Conservation (phyloP, 2,329 filamentous ascomycete species). For the Macrophomina pseudophaseolina region DNA sequence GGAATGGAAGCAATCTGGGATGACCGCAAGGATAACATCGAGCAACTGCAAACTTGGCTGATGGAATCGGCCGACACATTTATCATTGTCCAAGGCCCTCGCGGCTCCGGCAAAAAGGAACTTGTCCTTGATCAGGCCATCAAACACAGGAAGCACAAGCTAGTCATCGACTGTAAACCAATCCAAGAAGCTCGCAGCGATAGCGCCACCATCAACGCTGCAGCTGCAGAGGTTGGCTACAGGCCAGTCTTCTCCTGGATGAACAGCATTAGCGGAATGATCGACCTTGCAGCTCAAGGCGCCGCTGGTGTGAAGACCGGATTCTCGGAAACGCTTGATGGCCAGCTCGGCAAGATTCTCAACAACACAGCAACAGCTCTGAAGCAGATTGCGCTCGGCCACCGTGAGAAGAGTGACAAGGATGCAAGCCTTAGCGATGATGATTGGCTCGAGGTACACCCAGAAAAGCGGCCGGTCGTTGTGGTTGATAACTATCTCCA, state of each 20-base stretch:
- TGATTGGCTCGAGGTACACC: constrained; percentile 87
- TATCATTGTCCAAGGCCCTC: constrained; percentile 89
- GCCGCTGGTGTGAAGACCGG: constrained; percentile 94
- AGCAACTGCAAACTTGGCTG: constrained; percentile 82
- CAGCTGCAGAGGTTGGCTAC: constrained; percentile 85
- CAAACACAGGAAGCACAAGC: constrained; percentile 73
- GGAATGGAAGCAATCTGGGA: constrained; percentile 85
- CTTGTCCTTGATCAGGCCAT: constrained; percentile 85
- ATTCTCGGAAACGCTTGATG: constrained; percentile 90
- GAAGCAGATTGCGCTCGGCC: constrained; percentile 74
- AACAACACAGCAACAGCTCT: constrained; percentile 81
- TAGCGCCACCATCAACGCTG: constrained; percentile 78
- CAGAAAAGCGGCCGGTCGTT: constrained; percentile 80
- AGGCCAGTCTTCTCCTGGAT: constrained; percentile 94
- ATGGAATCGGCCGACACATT: constrained; percentile 90
- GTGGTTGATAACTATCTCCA: constrained; percentile 92
- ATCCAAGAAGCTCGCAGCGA: constrained; percentile 92
- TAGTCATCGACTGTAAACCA: constrained; percentile 90
- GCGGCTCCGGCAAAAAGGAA: constrained; percentile 89
- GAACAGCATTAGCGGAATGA: constrained; percentile 89
- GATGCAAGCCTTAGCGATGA: constrained; percentile 77
- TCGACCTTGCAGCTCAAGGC: constrained; percentile 90
- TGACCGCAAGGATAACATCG: constrained; percentile 80
- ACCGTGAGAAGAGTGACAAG: constrained; percentile 72
- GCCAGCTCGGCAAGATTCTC: constrained; percentile 86